Evolutionary conservation across 495 filamentous ascomycete genomes (phyloP), one percentile per base, ranked within the genome.

Genomic region (Entonaema liquescens): DNA sequence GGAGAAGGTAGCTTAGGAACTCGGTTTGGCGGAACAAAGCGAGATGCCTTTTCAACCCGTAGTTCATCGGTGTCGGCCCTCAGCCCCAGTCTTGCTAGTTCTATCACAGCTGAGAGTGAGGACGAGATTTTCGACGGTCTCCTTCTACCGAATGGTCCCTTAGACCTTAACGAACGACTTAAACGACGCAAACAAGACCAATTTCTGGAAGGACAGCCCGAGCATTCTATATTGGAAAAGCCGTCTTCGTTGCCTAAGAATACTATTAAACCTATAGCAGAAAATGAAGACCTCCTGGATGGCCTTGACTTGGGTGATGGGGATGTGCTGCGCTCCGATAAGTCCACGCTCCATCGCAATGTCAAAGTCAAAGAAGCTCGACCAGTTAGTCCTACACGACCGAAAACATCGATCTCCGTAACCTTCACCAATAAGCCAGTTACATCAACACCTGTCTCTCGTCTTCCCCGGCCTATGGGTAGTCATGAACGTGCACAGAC

Each of bases 1-100:
- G 90, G 92, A 33, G 95, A 98, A 79, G 93, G 93, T 29, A 97
- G 93, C 78, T 84, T 96, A 36, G 94, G 93, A 28, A 95, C 94
- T 50, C 86, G 95, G 58, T 91, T 94, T 79, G 95, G 91, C 50
- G 94, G 93, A 49, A 95, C 93, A 19, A 84, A 88, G 42, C 89
- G 92, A 68, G 92, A 94, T 76, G 86, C 84, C 12, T 87, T 88
- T 29, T 95, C 92, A 26, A 87, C 89, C 74, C 88, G 92, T 64
- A 93, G 92, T 80, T 97, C 93, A 1, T 92, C 93, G 12, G 90
- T 92, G 28, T 97, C 93, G 25, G 90, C 91, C 25, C 87, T 97
- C 78, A 97, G 95, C 71, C 93, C 95, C 11, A 97, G 94, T 74
- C 87, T 95, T 50, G 91, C 93, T 57, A 97, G 94, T 79, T 95